These are phyloP conservation scores for Apiospora pterosperma DNA, from an alignment of 2,329 filamentous ascomycete genomes.

Conservation along the genomic window DNA sequence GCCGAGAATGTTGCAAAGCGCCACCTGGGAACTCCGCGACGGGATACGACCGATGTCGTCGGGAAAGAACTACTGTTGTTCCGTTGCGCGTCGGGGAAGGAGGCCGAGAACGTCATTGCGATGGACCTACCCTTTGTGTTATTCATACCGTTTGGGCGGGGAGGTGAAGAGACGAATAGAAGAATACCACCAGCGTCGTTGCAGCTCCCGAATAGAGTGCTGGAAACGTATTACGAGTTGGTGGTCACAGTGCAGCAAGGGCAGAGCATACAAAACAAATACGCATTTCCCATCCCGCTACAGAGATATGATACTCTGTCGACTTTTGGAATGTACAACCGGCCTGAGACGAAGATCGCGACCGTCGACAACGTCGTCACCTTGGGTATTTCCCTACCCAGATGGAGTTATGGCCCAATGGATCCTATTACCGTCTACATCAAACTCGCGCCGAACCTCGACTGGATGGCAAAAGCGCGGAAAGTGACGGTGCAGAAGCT, in stretches of 20 bases:
- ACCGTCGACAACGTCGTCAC: conserved; percentile 90
- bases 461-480: conserved; percentile 87
- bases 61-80: conserved; percentile 94
- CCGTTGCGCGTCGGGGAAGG: conserved; percentile 77
- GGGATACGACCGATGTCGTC: conserved; percentile 88
- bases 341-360: conserved; percentile 81
- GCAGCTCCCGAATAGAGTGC: conserved; percentile 86
- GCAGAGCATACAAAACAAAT: conserved; percentile 81
- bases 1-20: conserved; percentile 93
- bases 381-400: conserved; percentile 84
- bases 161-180: conserved; percentile 83
- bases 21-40: conserved; percentile 82
- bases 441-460: conserved; percentile 85
- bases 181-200: conserved; percentile 90
- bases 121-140: conserved; percentile 98
- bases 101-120: conserved; percentile 82
- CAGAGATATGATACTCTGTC: conserved; percentile 94
- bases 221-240: conserved; percentile 95
- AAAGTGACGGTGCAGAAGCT: conserved; percentile 93
- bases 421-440: conserved; percentile 97
- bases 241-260: conserved; percentile 95
- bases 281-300: conserved; percentile 85
- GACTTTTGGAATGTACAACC: conserved; percentile 99
- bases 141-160: conserved; percentile 92
- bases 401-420: conserved; percentile 94